Conservation (phyloP, 2,329 filamentous ascomycete species). For the Exophiala phaeomuriformis region DNA sequence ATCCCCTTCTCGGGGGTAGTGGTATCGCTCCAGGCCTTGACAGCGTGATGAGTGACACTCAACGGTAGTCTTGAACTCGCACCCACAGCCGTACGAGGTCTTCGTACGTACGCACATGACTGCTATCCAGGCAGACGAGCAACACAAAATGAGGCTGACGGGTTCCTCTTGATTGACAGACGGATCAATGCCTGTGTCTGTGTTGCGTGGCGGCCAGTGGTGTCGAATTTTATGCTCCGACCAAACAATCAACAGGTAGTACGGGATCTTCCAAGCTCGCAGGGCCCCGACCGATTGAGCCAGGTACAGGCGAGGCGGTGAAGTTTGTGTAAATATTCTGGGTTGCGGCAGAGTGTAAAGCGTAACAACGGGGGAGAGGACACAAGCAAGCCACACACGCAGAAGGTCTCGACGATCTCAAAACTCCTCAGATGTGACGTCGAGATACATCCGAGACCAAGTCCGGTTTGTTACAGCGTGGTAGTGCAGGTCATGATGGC, state of each 20-base stretch:
- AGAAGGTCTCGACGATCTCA: slow-evolving; percentile 6
- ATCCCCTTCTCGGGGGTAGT: slow-evolving; percentile 20
- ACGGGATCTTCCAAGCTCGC: slow-evolving; percentile 7
- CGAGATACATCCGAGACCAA: slow-evolving; percentile 23
- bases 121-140: neutral
- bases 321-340: slow-evolving; percentile 12
- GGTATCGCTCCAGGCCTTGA: slow-evolving; percentile 19
- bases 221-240: slow-evolving; percentile 12
- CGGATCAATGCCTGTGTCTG: slow-evolving; percentile 10
- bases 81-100: slow-evolving; percentile 27
- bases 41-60: slow-evolving; percentile 19
- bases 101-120: slow-evolving; percentile 27
- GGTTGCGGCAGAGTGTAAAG: slow-evolving; percentile 12
- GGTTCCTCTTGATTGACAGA: slow-evolving; percentile 4
- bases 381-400: slow-evolving; percentile 21
- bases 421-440: slow-evolving; percentile 20
- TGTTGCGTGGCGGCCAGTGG: slow-evolving; percentile 8
- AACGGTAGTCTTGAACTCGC: slow-evolving; percentile 22
- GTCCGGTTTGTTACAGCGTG: slow-evolving; percentile 18
- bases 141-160: neutral
- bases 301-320: slow-evolving; percentile 19
- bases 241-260: slow-evolving; percentile 4
- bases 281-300: slow-evolving; percentile 6
- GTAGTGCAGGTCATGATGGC: slow-evolving; percentile 22
- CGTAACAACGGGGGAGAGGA: slow-evolving; percentile 11